Conservation (phyloP, 2,329 filamentous ascomycete species). For the Xylariomycetidae sp. region DNA sequence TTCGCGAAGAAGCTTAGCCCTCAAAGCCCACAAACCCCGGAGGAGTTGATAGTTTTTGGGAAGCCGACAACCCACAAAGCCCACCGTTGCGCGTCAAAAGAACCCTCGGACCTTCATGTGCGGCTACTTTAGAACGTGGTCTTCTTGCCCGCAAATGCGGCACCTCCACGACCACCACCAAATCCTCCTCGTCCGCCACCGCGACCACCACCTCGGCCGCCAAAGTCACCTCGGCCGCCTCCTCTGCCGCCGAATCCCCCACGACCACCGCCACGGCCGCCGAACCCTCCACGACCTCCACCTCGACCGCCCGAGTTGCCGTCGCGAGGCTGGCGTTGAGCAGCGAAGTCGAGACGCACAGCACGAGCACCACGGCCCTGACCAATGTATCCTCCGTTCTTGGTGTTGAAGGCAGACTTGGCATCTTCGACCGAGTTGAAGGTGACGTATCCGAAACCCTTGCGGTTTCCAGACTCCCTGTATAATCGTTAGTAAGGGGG, state of each 20-base stretch:
- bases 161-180: conserved; percentile 41
- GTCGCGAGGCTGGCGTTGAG: conserved; percentile 59
- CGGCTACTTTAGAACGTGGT: conserved; percentile 49
- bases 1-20: conserved; percentile 39
- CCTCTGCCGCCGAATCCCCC: conserved; percentile 40
- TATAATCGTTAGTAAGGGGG: conserved; percentile 23
- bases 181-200: conserved; percentile 33
- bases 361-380: conserved; percentile 65
- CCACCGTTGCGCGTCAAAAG: conserved; percentile 41
- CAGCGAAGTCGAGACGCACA: conserved; percentile 79
- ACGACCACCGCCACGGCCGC: conserved; percentile 42
- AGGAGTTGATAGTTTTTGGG: conserved; percentile 35
- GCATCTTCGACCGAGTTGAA: conserved; percentile 81
- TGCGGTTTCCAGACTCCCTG: conserved; percentile 74
- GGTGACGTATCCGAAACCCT: conserved; percentile 90
- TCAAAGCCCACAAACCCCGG: conserved; percentile 47
- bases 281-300: conserved; percentile 48
- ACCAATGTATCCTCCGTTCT: conserved; percentile 62
- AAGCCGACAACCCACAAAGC: conserved; percentile 57
- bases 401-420: conserved; percentile 64
- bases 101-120: conserved; percentile 41
- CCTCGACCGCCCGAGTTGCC: conserved; percentile 43
- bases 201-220: conserved; percentile 39
- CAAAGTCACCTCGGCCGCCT: conserved; percentile 42
- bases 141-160: conserved; percentile 75